Evolutionary conservation across 768 basidiomycete genomes (phyloP), one percentile per base, ranked within the genome.

Genomic region (Fomitopsis pulvina): DNA sequence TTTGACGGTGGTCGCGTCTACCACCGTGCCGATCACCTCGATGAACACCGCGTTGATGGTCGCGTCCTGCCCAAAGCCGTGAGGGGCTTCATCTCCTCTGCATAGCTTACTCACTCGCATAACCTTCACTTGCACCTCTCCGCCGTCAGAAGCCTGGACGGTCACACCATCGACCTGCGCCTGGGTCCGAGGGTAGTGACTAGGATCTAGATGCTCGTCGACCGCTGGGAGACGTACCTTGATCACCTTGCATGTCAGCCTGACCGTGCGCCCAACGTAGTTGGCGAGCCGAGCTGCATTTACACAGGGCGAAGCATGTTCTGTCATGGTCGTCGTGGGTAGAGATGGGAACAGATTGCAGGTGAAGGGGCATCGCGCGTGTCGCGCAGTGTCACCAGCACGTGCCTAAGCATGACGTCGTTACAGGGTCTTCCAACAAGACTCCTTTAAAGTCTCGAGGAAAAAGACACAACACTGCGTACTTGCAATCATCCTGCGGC

Each of bases 61-160:
- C 21, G 45, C 50, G 14, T 51, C 50, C 57, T 58, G 24, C 12
- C 24, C 11, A 11, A 20, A n/a, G 27, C 14, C 18, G 34, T 9
- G 29, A 28, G 6, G 27, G 4, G 10, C 4, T n/a, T 2, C n/a
- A 3, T 7, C 2, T 24, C 3, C 30, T 21, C 18, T n/a, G 28
- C 5, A 22, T 24, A 7, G 21, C 26, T 25, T 9, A 39, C 55
- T 40, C n/a, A 81, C 82, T 50, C 63, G 54, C 3, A 56, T 53
- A n/a, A 78, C 57, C 12, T 60, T 58, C 18, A 85, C 65, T 21
- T 65, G 67, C 6, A 85, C 79, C 60, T 88, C 69, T 0, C 78
- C 81, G 1, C 80, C 83, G 58, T 91, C 89, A 39, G 74, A 73
- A 0, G 86, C 77, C 52, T 82, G 73, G 11, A 90, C 82, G 2